phyloP scores from a whole-genome alignment of 352 stramenopile species.

The Globisporangium takayamanum region DNA sequence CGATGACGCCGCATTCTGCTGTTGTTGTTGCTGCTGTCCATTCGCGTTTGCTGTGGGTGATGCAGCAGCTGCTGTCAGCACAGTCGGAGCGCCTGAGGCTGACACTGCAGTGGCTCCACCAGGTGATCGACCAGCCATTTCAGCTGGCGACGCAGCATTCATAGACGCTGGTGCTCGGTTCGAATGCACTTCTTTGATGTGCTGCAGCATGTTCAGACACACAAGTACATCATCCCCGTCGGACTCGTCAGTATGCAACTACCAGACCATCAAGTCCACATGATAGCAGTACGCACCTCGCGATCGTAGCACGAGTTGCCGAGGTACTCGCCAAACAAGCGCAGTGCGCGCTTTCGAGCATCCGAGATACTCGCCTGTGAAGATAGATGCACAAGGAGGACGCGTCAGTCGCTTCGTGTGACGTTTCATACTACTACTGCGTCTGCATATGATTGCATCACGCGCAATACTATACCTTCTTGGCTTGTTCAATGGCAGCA shows the following conservation, averaged over 20 bases:
- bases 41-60: background rate
- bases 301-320: slow-evolving; percentile 86
- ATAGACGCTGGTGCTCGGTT: slow-evolving; percentile 25
- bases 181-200: slow-evolving; percentile 73
- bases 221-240: background rate
- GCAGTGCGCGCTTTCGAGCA: slow-evolving; percentile 67
- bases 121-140: slow-evolving; percentile 10
- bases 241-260: background rate
- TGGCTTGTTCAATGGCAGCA: slow-evolving; percentile 73
- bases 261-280: background rate
- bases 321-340: slow-evolving; percentile 81
- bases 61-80: slow-evolving; percentile 4
- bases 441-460: background rate
- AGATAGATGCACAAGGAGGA: background rate
- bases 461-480: slow-evolving; percentile 39
- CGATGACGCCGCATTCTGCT: background rate
- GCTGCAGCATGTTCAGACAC: slow-evolving; percentile 6
- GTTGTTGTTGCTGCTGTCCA: background rate
- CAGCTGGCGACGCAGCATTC: slow-evolving; percentile 10
- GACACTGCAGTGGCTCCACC: slow-evolving; percentile 16
- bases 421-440: background rate
- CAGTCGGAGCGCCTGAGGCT: slow-evolving; percentile 6
- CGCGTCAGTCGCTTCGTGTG: background rate
- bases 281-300: slow-evolving; percentile 22
- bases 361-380: slow-evolving; percentile 72